Evolutionary conservation across 176 grass and related monocot genomes (phyloP).

Genomic region (Zoysia japonica): DNA sequence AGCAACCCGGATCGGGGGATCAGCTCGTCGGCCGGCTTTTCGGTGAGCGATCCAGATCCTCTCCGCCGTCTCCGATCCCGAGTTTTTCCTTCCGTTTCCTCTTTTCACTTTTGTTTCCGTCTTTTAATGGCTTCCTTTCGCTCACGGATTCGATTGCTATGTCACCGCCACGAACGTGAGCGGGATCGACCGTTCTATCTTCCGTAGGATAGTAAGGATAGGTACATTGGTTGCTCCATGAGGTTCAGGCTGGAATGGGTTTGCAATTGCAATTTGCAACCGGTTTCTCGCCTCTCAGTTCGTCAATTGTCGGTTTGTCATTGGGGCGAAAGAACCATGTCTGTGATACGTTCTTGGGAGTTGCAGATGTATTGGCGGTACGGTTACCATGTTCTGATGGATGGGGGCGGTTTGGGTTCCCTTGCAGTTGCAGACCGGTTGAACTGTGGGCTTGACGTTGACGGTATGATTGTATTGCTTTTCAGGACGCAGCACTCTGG

Average conservation of each 20-base stretch:
- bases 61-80: neutral
- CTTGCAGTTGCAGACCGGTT: neutral
- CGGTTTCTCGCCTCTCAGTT: neutral
- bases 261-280: neutral
- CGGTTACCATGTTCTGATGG: neutral
- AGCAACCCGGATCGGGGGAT: neutral
- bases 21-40: neutral
- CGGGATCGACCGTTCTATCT: neutral
- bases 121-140: neutral
- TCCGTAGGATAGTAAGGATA: neutral
- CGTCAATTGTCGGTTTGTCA: neutral
- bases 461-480: neutral
- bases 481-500: neutral
- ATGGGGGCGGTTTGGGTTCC: neutral
- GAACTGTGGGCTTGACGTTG: neutral
- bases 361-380: neutral
- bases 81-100: neutral
- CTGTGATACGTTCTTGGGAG: neutral
- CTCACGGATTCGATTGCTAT: neutral
- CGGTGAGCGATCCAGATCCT: constrained; percentile 50
- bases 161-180: neutral
- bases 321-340: neutral
- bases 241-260: neutral
- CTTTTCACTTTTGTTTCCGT: neutral
- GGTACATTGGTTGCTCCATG: neutral